phyloP scores from a whole-genome alignment of 306 rosid species.

The Casuarina cunninghamiana region DNA sequence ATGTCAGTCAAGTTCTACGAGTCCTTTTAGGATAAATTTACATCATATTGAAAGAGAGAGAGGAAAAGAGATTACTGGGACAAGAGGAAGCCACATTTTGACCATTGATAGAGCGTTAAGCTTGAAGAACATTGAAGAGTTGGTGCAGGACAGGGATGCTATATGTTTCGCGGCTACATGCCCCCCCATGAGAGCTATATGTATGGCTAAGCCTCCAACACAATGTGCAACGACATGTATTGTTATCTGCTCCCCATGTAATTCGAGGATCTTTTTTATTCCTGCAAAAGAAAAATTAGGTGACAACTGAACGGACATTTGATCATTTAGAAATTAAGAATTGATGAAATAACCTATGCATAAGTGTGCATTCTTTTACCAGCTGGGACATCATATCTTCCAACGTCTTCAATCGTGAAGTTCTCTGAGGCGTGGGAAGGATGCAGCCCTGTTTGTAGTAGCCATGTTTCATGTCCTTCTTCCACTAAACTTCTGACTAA shows the following conservation, averaged over 20 bases:
- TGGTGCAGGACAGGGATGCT: constrained; percentile 42
- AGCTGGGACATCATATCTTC: constrained; percentile 42
- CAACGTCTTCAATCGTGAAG: constrained; percentile 38
- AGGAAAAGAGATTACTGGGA: constrained; percentile 18
- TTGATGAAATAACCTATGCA: not conserved
- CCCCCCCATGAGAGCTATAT: constrained; percentile 42
- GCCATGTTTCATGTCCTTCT: constrained; percentile 40
- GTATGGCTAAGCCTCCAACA: constrained; percentile 40
- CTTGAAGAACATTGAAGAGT: constrained; percentile 43
- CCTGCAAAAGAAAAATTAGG: constrained; percentile 22
- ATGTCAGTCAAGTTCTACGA: not conserved
- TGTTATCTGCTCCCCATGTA: constrained; percentile 16
- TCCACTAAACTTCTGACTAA: constrained; percentile 31
- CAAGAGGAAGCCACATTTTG: constrained; percentile 44
- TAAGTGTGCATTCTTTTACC: constrained; percentile 17
- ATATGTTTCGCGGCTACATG: constrained; percentile 28
- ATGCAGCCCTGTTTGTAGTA: constrained; percentile 35
- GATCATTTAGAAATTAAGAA: not conserved
- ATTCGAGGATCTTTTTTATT: constrained; percentile 34
- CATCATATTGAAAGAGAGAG: not conserved
- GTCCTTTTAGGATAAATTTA: not conserved
- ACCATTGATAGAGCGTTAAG: constrained; percentile 24
- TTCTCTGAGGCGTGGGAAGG: constrained; percentile 30
- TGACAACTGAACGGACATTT: not conserved
- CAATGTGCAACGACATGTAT: constrained; percentile 42